phyloP scores from a whole-genome alignment of 2,329 filamentous ascomycete genomes.

The Hymenoscyphus repandus region DNA sequence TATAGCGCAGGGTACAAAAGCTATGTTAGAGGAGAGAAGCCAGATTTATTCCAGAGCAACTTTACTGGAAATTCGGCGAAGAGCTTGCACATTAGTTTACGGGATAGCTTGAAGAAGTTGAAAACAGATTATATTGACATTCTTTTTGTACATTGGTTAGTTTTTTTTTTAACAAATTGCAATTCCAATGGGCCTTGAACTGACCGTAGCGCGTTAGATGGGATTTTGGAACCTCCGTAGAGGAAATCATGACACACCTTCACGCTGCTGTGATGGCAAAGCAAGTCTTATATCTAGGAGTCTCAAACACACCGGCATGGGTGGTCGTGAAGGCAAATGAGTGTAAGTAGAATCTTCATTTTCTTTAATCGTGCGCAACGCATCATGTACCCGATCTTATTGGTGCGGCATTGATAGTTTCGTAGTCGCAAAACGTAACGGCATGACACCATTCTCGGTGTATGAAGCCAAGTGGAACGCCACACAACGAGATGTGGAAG shows the following conservation, averaged over 20 bases:
- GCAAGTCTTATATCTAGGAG: constrained; percentile 62
- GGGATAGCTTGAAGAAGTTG: constrained; percentile 43
- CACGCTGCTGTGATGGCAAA: constrained; percentile 52
- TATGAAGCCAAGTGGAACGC: constrained; percentile 63
- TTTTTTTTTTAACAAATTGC: too few species aligned
- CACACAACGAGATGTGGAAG: constrained; percentile 54
- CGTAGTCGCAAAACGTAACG: too few species aligned
- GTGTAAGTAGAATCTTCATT: too few species aligned
- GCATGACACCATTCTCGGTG: constrained; percentile 60
- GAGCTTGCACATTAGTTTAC: constrained; percentile 9
- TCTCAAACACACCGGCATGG: constrained; percentile 66
- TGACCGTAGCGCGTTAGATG: too few species aligned
- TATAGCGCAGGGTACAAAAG: constrained; percentile 38
- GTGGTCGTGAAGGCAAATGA: constrained; percentile 58
- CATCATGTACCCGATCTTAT: constrained; percentile 58
- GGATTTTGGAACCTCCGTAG: constrained; percentile 55
- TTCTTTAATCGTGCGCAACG: too few species aligned
- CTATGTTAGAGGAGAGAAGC: too few species aligned
- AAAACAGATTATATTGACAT: constrained; percentile 65
- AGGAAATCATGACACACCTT: constrained; percentile 61
- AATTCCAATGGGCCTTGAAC: too few species aligned
- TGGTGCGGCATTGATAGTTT: too few species aligned
- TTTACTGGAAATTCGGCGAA: constrained; percentile 17
- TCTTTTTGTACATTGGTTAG: background rate
- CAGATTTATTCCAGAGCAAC: constrained; percentile 5